Conservation (phyloP, 2,329 filamentous ascomycete species). For the Bipolaris gigantea region DNA sequence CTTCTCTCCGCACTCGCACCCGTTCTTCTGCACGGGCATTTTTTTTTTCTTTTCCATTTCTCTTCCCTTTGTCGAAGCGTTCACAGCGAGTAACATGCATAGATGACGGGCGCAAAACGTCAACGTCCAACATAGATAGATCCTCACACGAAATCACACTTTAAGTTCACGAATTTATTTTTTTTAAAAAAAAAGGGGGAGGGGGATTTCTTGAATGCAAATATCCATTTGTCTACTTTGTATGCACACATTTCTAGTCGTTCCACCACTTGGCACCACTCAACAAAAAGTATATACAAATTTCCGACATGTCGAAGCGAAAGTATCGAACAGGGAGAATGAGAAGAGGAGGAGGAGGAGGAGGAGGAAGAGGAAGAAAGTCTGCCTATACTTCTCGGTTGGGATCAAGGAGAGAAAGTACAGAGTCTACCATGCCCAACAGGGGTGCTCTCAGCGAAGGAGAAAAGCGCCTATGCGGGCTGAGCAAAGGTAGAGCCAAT, state of each 20-base stretch:
- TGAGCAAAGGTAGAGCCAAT: slow-evolving; percentile 45
- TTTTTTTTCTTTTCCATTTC: background rate
- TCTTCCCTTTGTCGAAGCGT: too few species aligned
- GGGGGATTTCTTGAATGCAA: slow-evolving; percentile 7
- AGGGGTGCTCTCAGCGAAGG: background rate
- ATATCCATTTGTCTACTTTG: slow-evolving; percentile 11
- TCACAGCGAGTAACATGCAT: too few species aligned
- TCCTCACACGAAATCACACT: background rate
- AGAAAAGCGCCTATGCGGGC: slow-evolving; percentile 28
- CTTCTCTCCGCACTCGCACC: background rate
- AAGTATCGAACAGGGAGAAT: background rate
- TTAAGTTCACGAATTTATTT: background rate
- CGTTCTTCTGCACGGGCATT: background rate
- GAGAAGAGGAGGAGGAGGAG: background rate
- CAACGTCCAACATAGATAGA: too few species aligned
- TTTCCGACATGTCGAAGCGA: slow-evolving; percentile 9
- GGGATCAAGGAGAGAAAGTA: background rate
- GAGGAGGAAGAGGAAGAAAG: background rate
- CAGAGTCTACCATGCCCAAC: background rate
- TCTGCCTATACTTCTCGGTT: background rate
- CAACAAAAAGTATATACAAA: slow-evolving; percentile 17
- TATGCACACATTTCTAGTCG: slow-evolving; percentile 12
- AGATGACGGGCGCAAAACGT: too few species aligned
- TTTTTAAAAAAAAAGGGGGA: too few species aligned
- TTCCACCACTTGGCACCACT: background rate